Conservation (phyloP, 164 flowering plant species). For the Cinnamomum micranthum region DNA sequence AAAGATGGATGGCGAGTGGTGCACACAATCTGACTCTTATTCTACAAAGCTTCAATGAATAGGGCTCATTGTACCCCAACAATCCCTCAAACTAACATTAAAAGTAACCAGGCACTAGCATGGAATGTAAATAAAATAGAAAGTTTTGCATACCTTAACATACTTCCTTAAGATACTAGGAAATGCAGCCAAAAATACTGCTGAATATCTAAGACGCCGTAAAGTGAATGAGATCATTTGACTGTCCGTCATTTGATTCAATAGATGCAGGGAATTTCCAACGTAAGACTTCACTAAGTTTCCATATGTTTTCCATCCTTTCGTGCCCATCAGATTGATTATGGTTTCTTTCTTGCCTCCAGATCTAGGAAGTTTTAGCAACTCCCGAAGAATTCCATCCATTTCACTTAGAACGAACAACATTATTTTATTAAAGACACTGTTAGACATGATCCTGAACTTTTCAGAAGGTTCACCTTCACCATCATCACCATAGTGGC, state of each 20-base stretch:
- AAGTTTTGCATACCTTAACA: slow-evolving; percentile 56
- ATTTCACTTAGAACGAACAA: slow-evolving; percentile 65
- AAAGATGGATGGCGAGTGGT: too few species aligned
- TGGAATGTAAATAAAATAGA: neutral
- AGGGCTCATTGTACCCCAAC: neutral
- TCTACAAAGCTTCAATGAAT: too few species aligned
- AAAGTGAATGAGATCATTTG: slow-evolving; percentile 84
- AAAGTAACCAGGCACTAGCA: neutral
- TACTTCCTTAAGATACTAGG: slow-evolving; percentile 81
- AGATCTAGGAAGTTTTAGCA: slow-evolving; percentile 59
- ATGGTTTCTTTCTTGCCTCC: slow-evolving; percentile 87
- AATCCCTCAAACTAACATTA: neutral
- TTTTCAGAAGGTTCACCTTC: slow-evolving; percentile 47
- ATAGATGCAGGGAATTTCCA: slow-evolving; percentile 81
- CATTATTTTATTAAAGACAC: slow-evolving; percentile 89
- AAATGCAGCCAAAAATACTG: slow-evolving; percentile 76
- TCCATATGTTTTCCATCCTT: slow-evolving; percentile 66
- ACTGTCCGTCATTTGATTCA: slow-evolving; percentile 94
- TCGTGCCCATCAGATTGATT: slow-evolving; percentile 42
- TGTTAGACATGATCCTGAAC: slow-evolving; percentile 64
- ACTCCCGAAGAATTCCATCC: slow-evolving; percentile 73
- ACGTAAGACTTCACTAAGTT: slow-evolving; percentile 86
- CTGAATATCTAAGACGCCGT: slow-evolving; percentile 66
- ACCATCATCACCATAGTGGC: slow-evolving; percentile 86
- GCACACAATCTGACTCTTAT: neutral